Percentiles rank a stretch among this genome's conserved stretches.
Conservation (phyloP, 2,329 filamentous ascomycete genomes). For the Xylaria sp. region DNA sequence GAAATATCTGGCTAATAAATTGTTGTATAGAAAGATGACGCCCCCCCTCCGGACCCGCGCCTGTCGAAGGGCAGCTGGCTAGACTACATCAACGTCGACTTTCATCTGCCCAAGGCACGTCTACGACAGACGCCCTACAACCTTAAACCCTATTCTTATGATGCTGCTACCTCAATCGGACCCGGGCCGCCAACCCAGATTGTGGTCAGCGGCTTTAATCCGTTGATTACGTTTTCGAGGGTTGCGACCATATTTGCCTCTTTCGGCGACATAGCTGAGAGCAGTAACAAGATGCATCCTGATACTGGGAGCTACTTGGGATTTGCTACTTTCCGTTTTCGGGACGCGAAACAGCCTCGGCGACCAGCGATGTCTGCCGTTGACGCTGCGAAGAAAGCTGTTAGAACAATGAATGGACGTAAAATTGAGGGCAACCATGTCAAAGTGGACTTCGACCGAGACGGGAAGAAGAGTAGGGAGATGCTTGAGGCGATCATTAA, state of each 20-base stretch:
- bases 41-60: slow-evolving; percentile 81
- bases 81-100: slow-evolving; percentile 72
- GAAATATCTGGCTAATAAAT: slow-evolving; percentile 67
- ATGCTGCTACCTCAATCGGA: slow-evolving; percentile 81
- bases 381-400: slow-evolving; percentile 80
- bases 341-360: slow-evolving; percentile 66
- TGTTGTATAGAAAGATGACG: slow-evolving; percentile 75
- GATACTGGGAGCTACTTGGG: slow-evolving; percentile 93
- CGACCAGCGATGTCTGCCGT: slow-evolving; percentile 69
- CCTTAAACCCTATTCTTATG: slow-evolving; percentile 80
- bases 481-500: slow-evolving; percentile 78
- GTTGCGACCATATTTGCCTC: slow-evolving; percentile 76
- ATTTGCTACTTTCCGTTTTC: slow-evolving; percentile 89
- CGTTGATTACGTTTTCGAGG: slow-evolving; percentile 79
- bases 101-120: slow-evolving; percentile 72
- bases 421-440: slow-evolving; percentile 80
- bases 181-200: slow-evolving; percentile 89
- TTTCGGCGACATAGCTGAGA: slow-evolving; percentile 86
- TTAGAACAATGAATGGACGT: slow-evolving; percentile 76
- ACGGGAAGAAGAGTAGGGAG: slow-evolving; percentile 80
- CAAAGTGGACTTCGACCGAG: slow-evolving; percentile 85
- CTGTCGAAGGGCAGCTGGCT: slow-evolving; percentile 70
- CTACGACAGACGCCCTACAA: slow-evolving; percentile 77
- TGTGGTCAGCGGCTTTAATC: slow-evolving; percentile 95
- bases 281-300: slow-evolving; percentile 94